Base-by-base conservation (phyloP, 2,329 filamentous ascomycete genomes). In the Chrysoporthe cubensis region DNA sequence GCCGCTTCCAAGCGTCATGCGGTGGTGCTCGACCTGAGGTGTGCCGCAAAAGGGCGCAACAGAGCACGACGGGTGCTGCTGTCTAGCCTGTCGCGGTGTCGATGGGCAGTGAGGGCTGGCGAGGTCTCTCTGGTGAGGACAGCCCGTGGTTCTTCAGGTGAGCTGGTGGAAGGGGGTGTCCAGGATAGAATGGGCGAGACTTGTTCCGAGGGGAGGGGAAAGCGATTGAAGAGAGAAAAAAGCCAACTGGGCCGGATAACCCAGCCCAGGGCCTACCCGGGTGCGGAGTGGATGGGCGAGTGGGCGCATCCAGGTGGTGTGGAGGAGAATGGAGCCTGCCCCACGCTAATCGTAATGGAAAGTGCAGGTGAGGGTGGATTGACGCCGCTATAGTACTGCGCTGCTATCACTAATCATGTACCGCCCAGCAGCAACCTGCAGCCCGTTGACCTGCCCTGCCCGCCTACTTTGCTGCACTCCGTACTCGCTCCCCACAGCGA, bases 261-360 rank as follows among this genome's bases (percentile, higher is more conserved):
- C 61, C 32, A 63, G 57, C 54, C 61, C 32, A 63, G 57, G 57
- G 42, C 57, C 11, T 43, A 16, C 42, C 42, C 42, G 48, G 62
- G 50, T 64, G 50, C 62, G 40, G 57, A 44, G 60, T 57, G 56
- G 58, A 43, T 40, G 34, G 26, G 26, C 13, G n/a, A 26, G 34
- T 34, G n/a, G 56, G 60, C 60, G 66, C 32, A 16, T 54, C 50
- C 50, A 26, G 65, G 11, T 63, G 60, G 62, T 44, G 42, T 46
- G 42, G 42, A 61, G 59, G 59, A 64, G 21, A 26, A 42, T 43
- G 32, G 62, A 42, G 62, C 48, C 37, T 42, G 62, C 62, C 62
- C 62, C 62, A 64, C 62, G 62, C 62, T 64, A 64, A 64, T 64
- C 48, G 62, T 64, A 64, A 64, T 54, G 44, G 60, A 26, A 52